Base-by-base conservation (phyloP, 1,139 yeast species). In the Taphrina communis region DNA sequence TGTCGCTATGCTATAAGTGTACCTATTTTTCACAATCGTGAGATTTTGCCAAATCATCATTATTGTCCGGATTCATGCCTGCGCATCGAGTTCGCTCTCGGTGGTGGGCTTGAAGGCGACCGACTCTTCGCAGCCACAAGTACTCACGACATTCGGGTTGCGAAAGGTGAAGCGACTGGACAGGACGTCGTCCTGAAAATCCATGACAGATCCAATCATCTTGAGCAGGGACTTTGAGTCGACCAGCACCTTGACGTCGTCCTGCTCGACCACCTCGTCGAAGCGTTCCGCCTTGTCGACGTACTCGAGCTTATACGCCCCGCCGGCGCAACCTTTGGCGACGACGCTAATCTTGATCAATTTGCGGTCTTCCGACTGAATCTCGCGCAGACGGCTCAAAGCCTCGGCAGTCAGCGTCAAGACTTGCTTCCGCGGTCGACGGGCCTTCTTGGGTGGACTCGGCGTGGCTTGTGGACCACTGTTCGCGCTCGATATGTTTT, bases 121-220 rank as follows among this genome's bases (percentile, higher is more conserved):
- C 6, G 97, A 90, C 80, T 94, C 99, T 69, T 98, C 99, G 79
- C 99, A 94, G 19, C 99, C 99, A 80, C 99, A 94, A 68, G 97
- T 90, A 44, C 98, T 98, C 81, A 93, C 94, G 61, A 96, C 89
- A 79, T 94, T 94, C 71, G 99, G 99, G 78, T 94, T 94, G 79
- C 84, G 88, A 82, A 94, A 94, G 50, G 94, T 91, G 78, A 94
- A 94, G 76, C 96, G 85, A 19, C 96, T 88, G 48, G 93, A 86
- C 73, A 94, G 82, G 78, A 91, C 92, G 77, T 94, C 97, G 76
- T 94, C 98, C 70, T 90, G 82, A 97, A 97, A 94, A 80, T 94
- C 99, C 99, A 94, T 94, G 79, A 92, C 97, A 3, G 96, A 89
- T 0, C 99, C 99, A 71, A 94, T 96, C 65, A 94, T 93, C 73